phyloP scores from a whole-genome alignment of 768 basidiomycete genomes.

The Lactarius quietus region DNA sequence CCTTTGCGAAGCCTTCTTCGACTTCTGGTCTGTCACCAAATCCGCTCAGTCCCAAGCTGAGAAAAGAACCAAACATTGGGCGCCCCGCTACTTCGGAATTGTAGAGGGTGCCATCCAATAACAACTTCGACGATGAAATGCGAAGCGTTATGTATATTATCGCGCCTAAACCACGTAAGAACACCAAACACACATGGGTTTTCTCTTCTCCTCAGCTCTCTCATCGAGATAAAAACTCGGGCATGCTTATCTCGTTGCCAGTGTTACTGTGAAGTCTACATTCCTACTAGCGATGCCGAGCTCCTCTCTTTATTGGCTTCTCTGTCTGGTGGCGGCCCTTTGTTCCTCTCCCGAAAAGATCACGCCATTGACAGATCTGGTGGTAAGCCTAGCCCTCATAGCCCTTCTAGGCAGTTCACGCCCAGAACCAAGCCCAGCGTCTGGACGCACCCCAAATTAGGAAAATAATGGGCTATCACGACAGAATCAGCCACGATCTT shows the following conservation, averaged over 20 bases:
- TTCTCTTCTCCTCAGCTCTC: not conserved
- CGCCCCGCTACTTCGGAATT: constrained; percentile 12
- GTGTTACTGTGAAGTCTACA: not conserved
- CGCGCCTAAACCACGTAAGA: not conserved
- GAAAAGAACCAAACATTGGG: not conserved
- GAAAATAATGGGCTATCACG: constrained; percentile 11
- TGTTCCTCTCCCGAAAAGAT: not conserved
- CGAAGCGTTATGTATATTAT: not conserved
- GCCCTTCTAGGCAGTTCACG: constrained; percentile 8
- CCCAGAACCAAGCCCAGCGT: not conserved
- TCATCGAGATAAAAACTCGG: not conserved
- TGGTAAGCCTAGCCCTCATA: not conserved
- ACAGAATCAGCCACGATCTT: constrained; percentile 7
- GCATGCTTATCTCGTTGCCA: not conserved
- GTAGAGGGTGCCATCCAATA: not conserved
- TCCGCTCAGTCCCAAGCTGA: not conserved
- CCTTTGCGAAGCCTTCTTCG: constrained; percentile 1
- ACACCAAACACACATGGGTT: not conserved
- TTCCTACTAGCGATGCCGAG: not conserved
- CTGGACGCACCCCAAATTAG: not conserved
- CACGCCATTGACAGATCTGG: not conserved
- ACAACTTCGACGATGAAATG: constrained; percentile 6
- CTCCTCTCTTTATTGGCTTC: not conserved
- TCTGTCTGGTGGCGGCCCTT: not conserved
- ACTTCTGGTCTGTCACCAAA: not conserved